Base-by-base conservation (phyloP, 2,329 filamentous ascomycete genomes). In the Neofusicoccum cordaticola region DNA sequence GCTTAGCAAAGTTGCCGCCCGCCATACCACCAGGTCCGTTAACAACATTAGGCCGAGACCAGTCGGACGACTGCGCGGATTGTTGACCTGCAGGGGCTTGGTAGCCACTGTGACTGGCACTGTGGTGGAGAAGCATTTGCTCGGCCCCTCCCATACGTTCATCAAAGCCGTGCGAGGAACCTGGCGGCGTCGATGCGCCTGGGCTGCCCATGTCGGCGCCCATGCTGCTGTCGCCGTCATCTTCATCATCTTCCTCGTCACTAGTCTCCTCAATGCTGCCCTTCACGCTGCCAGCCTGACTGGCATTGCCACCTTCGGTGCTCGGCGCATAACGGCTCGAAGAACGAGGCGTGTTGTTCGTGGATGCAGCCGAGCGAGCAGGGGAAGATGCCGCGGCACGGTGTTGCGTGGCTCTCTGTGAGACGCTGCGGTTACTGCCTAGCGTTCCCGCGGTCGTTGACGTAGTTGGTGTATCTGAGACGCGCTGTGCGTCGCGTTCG, bases 181-280 rank as follows among this genome's bases (percentile, higher is more conserved):
- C 53, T 11, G 63, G 63, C 11, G 63, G 63, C 12, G 63, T 61
- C 3, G 61, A 53, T 11, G 27, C 47, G 31, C 52, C 47, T 9
- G 22, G 44, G 5, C 27, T 52, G 39, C n/a, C 37, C 15, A 61
- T 3, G 37, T 65, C 63, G 2, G 31, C 63, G 3, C 45, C 45
- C 19, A 48, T 42, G 15, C 45, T 48, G 15, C 39, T 52, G 15
- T 65, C 53, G 22, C 52, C 62, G n/a, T 65, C 63, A 11, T 60
- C 63, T 2, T 61, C 63, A n/a, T 39, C 47, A n/a, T 64, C 62
- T n/a, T 60, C 63, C n/a, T 60, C 56, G 45, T 65, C 63, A 41
- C 63, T 65, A 4, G 52, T 61, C 63, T 60, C 63, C 31, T 65
- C 63, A 15, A 65, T 61, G 27, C 63, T 65, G n/a, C 56, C 63